Evolutionary conservation across 1,139 yeast species (phyloP), one percentile per base, ranked within the genome.

Genomic region (Pichia kudriavzevii): DNA sequence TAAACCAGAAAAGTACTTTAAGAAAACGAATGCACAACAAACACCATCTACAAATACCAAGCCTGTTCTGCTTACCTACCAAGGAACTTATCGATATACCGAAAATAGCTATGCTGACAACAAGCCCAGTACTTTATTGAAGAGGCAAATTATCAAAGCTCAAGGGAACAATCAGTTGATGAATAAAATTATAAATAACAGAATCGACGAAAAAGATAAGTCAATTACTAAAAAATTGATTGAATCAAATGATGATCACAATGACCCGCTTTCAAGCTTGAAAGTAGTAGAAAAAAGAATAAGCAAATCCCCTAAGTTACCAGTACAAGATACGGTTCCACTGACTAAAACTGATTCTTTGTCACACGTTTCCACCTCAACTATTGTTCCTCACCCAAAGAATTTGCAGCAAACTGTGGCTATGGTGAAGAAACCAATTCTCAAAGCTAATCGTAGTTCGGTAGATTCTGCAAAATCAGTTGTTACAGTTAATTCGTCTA

Each of bases 1-100:
- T 55, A 72, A 72, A 28, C 59, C 61, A 12, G 46, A 47, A 28
- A 24, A 41, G 10, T 43, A 48, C 26, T 30, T 40, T 5, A 26
- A 39, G 26, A 25, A 41, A 14, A 48, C n/a, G 46, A 31, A 28
- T 40, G 9, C 13, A 14, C 34, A 30, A 19, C 27, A 23, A 17
- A 23, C 35, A 7, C 22, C 35, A 11, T 21, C 28, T 5, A 16
- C 18, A 16, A 21, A 10, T 14, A 13, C 28, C 22, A 7, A 20
- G 10, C 10, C 14, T 10, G 25, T 5, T 15, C 11, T 17, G n/a
- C 29, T 3, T n/a, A n/a, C n/a, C n/a, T n/a, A n/a, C n/a, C n/a
- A n/a, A n/a, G n/a, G n/a, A n/a, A n/a, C n/a, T n/a, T n/a, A n/a
- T n/a, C n/a, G n/a, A n/a, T n/a, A n/a, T n/a, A n/a, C 28, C 7